Base-by-base conservation (phyloP, 129 eudicot species). In the Lonicera japonica region DNA sequence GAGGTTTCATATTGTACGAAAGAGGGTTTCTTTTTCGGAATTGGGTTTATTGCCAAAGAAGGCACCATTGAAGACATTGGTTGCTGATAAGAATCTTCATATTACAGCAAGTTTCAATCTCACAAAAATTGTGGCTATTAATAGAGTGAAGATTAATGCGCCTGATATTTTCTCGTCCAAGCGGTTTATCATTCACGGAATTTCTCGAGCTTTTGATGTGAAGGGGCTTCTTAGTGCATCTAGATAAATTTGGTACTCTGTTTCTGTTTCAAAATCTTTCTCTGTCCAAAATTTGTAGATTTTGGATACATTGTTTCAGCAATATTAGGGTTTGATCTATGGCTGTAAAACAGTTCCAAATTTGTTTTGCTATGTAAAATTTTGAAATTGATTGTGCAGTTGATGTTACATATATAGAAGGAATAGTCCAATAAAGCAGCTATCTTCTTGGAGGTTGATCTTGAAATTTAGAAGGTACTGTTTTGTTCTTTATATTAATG, bases 131-230 rank as follows among this genome's bases (percentile, higher is more conserved):
- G 19, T 87, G 69, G 75, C 63, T 16, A 60, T 87, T 11, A 68
- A 76, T 64, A 83, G 88, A 21, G 88, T 83, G 60, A 69, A 72
- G 65, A 68, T 87, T 52, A 74, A 72, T 5, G 68, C 72, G 11
- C 86, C 86, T 0, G 92, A 87, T 76, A 55, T 74, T 67, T 75
- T 70, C 21, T 24, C 60, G 17, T 75, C 84, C 5, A 56, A 68
- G 64, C 67, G 61, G 23, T 75, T 83, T 15, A 68, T 71, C 48
- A 74, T 87, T 9, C 91, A 87, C 63, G 91, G 88, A 38, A 78
- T 83, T 46, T 81, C 83, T 46, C 50, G 82, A 60, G 77, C 75
- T 65, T 78, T 87, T 59, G 69, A 67, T 41, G 63, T 60, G 70
- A 80, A 66, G 36, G 76, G 79, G 47, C 69, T 78, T 56, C 61